These are phyloP conservation scores for Lyophyllum atratum DNA, from an alignment of 768 basidiomycete species.

Conservation along the genomic window DNA sequence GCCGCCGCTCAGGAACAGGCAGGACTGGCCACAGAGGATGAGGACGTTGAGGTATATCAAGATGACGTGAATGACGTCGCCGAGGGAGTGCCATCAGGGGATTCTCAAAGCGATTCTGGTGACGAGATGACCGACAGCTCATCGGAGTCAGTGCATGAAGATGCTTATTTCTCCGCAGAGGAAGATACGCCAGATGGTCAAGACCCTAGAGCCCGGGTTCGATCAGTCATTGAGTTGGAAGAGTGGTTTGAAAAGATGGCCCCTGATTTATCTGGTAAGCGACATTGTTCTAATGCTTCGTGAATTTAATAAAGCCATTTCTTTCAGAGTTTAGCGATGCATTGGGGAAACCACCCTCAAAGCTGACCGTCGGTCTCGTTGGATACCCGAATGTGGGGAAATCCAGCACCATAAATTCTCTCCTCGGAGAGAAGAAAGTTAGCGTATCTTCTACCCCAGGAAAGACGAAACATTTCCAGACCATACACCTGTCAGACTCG, in stretches of 20 bases:
- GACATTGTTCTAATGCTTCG: not conserved
- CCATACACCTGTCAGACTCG: slow-evolving; percentile 86
- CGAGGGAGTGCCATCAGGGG: slow-evolving; percentile 19
- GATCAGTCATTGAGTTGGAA: slow-evolving; percentile 88
- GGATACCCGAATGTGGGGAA: slow-evolving; percentile 99
- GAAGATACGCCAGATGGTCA: slow-evolving; percentile 53
- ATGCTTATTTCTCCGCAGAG: slow-evolving; percentile 49
- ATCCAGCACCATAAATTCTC: slow-evolving; percentile 95
- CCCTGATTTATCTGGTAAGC: slow-evolving; percentile 67
- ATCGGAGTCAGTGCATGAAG: slow-evolving; percentile 35
- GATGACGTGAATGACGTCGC: slow-evolving; percentile 7
- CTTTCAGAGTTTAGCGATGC: slow-evolving; percentile 61
- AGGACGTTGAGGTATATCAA: not conserved
- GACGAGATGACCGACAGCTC: slow-evolving; percentile 26
- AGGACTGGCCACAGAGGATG: slow-evolving; percentile 8
- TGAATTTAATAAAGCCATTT: slow-evolving; percentile 1
- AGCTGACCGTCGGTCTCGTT: slow-evolving; percentile 85
- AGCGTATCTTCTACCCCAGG: slow-evolving; percentile 98
- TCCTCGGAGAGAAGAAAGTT: slow-evolving; percentile 96
- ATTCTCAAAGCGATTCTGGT: slow-evolving; percentile 25
- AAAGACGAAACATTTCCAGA: slow-evolving; percentile 99
- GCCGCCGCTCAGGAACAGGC: slow-evolving; percentile 26
- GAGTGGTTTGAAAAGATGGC: slow-evolving; percentile 72
- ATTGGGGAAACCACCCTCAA: slow-evolving; percentile 57
- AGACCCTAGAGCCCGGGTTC: slow-evolving; percentile 72